Base-by-base conservation (phyloP, 768 basidiomycete genomes). In the Holtermannia corniformis region DNA sequence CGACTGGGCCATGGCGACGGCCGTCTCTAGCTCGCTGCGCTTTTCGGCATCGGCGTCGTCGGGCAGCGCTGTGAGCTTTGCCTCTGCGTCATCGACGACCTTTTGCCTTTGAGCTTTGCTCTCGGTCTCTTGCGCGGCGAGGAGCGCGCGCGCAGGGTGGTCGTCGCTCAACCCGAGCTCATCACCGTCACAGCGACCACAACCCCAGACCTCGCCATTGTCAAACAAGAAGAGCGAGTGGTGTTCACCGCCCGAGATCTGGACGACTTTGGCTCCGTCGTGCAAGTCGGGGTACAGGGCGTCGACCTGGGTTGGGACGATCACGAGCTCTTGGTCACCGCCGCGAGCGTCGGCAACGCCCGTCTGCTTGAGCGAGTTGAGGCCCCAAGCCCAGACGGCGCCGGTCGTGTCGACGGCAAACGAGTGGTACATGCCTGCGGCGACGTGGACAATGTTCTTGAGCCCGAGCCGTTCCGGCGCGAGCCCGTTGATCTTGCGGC, bases 311-410 rank as follows among this genome's bases (percentile, higher is more conserved):
- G 72, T 72, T 10, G 91, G 88, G 51, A 80, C 78, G 5, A 77
- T 60, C 27, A 92, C 65, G 65, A 70, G 68, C 22, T 69, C 62
- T 41, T 71, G 62, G 22, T 63, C 50, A 42, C 69, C 59, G 41
- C 67, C 55, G 46, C 52, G 27, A 44, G 49, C 2, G 37, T 60
- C 64, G 37, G 81, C 78, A 50, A 80, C 73, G 20, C 80, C 85
- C 3, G 77, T 77, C 59, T 93, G 81, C 56, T 86, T 82, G 52
- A 84, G 80, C 28, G 86, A 76, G 72, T 97, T 95, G 54, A 91
- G 76, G n/a, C 93, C 93, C 93, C 93, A 96, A 12, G 82, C 89
- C 83, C 84, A 96, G 7, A 93, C 85, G 46, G 79, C 80, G 24
- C 89, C 91, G 4, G 77, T 74, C 49, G 85, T 80, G 68, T 90